Evolutionary conservation across 805 yeast species (phyloP), one percentile per base, ranked within the genome.

Genomic region (Brettanomyces anomalus): DNA sequence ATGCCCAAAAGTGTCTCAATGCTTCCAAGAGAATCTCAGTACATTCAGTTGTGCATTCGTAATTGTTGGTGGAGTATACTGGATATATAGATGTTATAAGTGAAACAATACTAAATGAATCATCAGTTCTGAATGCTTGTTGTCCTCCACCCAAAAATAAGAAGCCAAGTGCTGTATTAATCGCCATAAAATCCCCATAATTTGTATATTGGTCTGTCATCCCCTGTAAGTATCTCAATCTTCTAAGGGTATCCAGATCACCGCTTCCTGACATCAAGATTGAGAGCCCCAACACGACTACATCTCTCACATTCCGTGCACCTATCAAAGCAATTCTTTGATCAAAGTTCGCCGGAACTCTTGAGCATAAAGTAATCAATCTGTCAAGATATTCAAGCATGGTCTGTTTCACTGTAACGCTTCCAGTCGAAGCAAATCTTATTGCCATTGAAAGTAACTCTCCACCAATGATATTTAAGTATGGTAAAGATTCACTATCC

Each of bases 121-220:
- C 74, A 6, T 62, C 52, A 15, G 70, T 72, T 33, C 76, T 70
- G 45, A 93, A 74, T 0, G 95, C 88, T 59, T 78, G 87, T 57
- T 87, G 96, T 0, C 97, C 96, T 2, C 96, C 93, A 0, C 96
- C 96, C 32, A 93, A 60, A 56, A 90, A 89, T 42, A 90, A 65
- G 52, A 90, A 78, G 2, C 99, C 99, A 33, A 93, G 61, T 0
- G 95, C 85, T 67, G 85, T 73, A 52, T 85, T 86, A 2, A 80
- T 68, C 0, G 89, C 85, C 78, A 84, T 77, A 53, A 76, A 85
- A 46, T 78, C 76, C 0, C 95, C 93, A 58, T 75, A 87, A 8
- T 69, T 67, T 37, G 67, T 56, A 13, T 51, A 45, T 13, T 52
- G 52, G 28, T 56, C 60, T 0, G 75, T 71, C 11, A 72, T 68